Evolutionary conservation across 805 yeast species (phyloP).

Genomic region (Zygosaccharomyces pseudorouxii): DNA sequence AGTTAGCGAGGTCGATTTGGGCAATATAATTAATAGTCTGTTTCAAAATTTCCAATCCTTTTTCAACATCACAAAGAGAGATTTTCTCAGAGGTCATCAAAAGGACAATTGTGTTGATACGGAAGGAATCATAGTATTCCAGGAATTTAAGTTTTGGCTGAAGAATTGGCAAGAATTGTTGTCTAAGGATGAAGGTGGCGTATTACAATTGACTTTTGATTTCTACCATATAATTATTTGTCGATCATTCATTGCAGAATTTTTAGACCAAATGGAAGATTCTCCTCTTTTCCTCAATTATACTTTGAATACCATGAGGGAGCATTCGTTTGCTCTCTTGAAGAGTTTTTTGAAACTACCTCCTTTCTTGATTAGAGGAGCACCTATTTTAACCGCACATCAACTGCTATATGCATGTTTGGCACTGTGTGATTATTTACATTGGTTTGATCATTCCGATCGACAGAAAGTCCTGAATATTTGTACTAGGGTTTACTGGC

Average conservation of each 20-base stretch:
- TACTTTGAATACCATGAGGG: slow-evolving; percentile 41
- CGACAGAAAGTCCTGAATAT: slow-evolving; percentile 41
- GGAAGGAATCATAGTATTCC: slow-evolving; percentile 22
- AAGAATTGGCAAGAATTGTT: slow-evolving; percentile 43
- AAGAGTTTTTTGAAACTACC: slow-evolving; percentile 43
- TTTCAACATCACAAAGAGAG: slow-evolving; percentile 11
- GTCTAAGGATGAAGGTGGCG: slow-evolving; percentile 45
- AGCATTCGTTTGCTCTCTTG: slow-evolving; percentile 43
- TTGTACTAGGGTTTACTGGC: slow-evolving; percentile 55
- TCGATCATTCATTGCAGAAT: slow-evolving; percentile 34
- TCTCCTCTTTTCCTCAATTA: slow-evolving; percentile 26
- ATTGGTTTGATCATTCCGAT: slow-evolving; percentile 38
- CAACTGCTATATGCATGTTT: slow-evolving; percentile 53
- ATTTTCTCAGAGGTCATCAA: slow-evolving; percentile 7
- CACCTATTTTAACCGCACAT: slow-evolving; percentile 49
- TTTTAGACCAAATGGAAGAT: slow-evolving; percentile 23
- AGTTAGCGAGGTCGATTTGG: slow-evolving; percentile 46
- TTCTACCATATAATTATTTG: slow-evolving; percentile 45
- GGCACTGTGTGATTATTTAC: slow-evolving; percentile 46
- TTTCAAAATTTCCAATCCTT: slow-evolving; percentile 28
- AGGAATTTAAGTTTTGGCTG: slow-evolving; percentile 45
- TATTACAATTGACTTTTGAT: slow-evolving; percentile 45
- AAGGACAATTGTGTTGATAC: slow-evolving; percentile 4
- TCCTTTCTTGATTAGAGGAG: slow-evolving; percentile 46
- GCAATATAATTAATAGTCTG: slow-evolving; percentile 31